Conservation (phyloP, 2,329 filamentous ascomycete genomes). For the Trichoderma afroharzianum region DNA sequence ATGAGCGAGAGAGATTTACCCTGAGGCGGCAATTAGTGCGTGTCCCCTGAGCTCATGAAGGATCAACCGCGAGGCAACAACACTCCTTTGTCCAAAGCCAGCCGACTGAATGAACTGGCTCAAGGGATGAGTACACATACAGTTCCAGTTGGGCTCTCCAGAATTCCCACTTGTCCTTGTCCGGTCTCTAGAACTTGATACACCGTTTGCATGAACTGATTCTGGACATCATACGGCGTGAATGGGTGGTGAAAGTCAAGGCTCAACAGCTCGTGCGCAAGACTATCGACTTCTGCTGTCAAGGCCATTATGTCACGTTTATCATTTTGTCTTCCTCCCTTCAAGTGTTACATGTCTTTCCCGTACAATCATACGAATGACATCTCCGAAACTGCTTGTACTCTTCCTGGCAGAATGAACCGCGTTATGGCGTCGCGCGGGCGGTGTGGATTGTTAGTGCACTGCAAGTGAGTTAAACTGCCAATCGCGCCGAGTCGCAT, state of each 20-base stretch:
- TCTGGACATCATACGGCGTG: conserved; percentile 81
- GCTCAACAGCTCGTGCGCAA: conserved; percentile 26
- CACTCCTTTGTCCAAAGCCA: neutral
- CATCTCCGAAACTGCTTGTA: neutral
- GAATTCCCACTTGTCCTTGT: conserved; percentile 75
- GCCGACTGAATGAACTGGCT: no score
- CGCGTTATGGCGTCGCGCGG: neutral
- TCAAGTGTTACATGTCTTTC: neutral
- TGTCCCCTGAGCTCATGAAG: neutral
- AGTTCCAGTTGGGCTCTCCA: conserved; percentile 89
- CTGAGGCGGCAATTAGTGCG: conserved; percentile 33
- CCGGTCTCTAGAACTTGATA: conserved; percentile 71
- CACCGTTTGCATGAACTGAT: conserved; percentile 79
- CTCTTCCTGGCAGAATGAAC: neutral
- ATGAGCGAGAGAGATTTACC: conserved; percentile 92
- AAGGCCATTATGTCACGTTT: conserved; percentile 16
- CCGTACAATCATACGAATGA: neutral
- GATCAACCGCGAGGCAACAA: neutral
- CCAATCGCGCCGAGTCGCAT: neutral
- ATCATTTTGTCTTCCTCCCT: neutral
- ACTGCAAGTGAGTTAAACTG: neutral
- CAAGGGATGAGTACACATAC: conserved; percentile 32
- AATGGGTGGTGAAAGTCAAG: conserved; percentile 82
- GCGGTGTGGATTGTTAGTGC: conserved; percentile 18
- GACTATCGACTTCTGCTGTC: conserved; percentile 19